These are phyloP conservation scores for Apophysomyces ossiformis DNA, from an alignment of 371 early-diverging fungal species.

Conservation along the genomic window DNA sequence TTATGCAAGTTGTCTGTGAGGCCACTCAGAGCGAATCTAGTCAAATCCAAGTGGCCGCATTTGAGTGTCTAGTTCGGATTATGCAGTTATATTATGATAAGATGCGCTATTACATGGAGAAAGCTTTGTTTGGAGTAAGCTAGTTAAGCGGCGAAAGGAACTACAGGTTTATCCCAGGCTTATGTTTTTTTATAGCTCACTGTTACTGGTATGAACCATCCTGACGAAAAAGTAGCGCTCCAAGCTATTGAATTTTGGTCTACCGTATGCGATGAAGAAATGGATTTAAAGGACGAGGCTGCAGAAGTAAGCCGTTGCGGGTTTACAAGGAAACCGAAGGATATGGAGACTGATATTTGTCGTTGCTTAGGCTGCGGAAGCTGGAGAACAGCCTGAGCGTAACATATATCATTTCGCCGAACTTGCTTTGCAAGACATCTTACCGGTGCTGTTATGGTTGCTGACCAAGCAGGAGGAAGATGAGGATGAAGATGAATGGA, in stretches of 20 bases:
- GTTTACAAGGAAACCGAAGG: not conserved
- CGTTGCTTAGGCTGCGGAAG: slow-evolving; percentile 51
- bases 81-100: slow-evolving; percentile 94
- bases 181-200: slow-evolving; percentile 68
- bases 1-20: slow-evolving; percentile 98
- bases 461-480: slow-evolving; percentile 96
- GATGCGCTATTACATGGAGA: slow-evolving; percentile 94
- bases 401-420: slow-evolving; percentile 77
- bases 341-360: not conserved
- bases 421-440: slow-evolving; percentile 74
- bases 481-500: slow-evolving; percentile 98
- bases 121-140: slow-evolving; percentile 88
- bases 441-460: slow-evolving; percentile 85
- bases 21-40: slow-evolving; percentile 82
- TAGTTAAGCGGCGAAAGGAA: not conserved
- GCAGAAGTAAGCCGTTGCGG: slow-evolving; percentile 33
- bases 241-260: slow-evolving; percentile 99
- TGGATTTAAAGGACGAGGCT: slow-evolving; percentile 64
- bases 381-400: slow-evolving; percentile 61
- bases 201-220: slow-evolving; percentile 82
- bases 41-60: slow-evolving; percentile 84
- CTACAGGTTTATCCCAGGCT: not conserved
- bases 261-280: slow-evolving; percentile 95
- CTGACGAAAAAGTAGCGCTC: slow-evolving; percentile 82
- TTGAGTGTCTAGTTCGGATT: slow-evolving; percentile 94